Conservation (phyloP, 352 stramenopile species). For the Globisporangium megalacanthum region DNA sequence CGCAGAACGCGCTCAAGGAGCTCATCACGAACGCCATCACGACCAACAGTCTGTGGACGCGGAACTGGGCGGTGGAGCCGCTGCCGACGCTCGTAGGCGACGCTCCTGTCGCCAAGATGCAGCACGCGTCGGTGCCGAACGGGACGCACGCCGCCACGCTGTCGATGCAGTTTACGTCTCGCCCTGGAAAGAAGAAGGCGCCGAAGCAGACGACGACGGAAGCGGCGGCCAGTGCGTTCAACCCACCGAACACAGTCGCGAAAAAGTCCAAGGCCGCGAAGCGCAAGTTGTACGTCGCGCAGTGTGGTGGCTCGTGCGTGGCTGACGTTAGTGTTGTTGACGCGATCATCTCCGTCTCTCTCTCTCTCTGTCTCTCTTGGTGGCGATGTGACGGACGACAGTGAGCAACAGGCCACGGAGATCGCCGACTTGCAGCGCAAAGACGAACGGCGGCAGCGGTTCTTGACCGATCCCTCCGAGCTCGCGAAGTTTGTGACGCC, state of each 20-base stretch:
- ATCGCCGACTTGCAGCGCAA: slow-evolving; percentile 56
- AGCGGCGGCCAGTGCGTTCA: slow-evolving; percentile 45
- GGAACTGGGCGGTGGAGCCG: slow-evolving; percentile 74
- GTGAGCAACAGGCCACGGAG: slow-evolving; percentile 21
- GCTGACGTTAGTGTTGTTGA: background rate
- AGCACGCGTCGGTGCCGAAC: slow-evolving; percentile 7
- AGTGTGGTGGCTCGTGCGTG: background rate
- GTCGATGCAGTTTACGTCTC: slow-evolving; percentile 3
- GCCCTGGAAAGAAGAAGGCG: slow-evolving; percentile 3
- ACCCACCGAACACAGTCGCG: slow-evolving; percentile 17
- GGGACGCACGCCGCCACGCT: slow-evolving; percentile 4
- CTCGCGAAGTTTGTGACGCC: slow-evolving; percentile 57
- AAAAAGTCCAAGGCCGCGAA: slow-evolving; percentile 52
- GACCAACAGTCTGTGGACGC: slow-evolving; percentile 79
- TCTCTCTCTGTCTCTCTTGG: background rate
- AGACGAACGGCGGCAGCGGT: slow-evolving; percentile 67
- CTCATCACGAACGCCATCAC: slow-evolving; percentile 83
- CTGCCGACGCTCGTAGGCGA: slow-evolving; percentile 67
- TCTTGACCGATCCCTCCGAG: slow-evolving; percentile 67
- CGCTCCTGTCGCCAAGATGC: slow-evolving; percentile 16
- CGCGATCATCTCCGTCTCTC: background rate
- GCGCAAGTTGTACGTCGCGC: slow-evolving; percentile 45
- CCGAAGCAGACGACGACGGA: slow-evolving; percentile 13
- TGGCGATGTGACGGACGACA: background rate
- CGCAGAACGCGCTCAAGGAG: slow-evolving; percentile 76